These are phyloP conservation scores for Nissolia schottii DNA, from an alignment of 306 rosid species.

Conservation along the genomic window DNA sequence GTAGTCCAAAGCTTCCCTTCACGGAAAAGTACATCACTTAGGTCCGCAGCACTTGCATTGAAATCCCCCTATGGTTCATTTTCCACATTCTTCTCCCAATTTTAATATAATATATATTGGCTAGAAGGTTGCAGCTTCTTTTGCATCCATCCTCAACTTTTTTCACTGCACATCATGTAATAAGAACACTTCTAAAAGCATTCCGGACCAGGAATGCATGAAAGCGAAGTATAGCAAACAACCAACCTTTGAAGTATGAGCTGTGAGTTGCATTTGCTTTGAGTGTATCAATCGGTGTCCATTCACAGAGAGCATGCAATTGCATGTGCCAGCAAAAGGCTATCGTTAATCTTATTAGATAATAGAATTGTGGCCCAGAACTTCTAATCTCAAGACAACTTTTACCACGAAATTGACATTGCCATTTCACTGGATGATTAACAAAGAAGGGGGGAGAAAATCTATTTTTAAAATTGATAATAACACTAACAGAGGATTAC, in stretches of 20 bases:
- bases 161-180: too few species aligned
- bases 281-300: background rate
- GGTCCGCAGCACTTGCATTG: background rate
- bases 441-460: background rate
- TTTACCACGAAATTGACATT: background rate
- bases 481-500: background rate
- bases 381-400: background rate
- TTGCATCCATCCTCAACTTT: background rate
- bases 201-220: background rate
- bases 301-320: background rate
- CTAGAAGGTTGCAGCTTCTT: background rate
- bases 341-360: background rate
- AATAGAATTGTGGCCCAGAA: background rate
- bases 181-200: background rate
- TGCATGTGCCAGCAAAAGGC: background rate
- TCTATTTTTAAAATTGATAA: background rate
- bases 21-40: background rate
- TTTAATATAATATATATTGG: too few species aligned
- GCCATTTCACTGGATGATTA: background rate
- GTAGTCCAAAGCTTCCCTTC: constrained; percentile 8
- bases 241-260: background rate
- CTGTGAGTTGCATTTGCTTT: background rate
- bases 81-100: background rate
- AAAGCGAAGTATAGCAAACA: background rate
- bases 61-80: background rate